These are phyloP conservation scores for Amoebophrya sp. DNA, from an alignment of 169 alveolate species.

Conservation along the genomic window DNA sequence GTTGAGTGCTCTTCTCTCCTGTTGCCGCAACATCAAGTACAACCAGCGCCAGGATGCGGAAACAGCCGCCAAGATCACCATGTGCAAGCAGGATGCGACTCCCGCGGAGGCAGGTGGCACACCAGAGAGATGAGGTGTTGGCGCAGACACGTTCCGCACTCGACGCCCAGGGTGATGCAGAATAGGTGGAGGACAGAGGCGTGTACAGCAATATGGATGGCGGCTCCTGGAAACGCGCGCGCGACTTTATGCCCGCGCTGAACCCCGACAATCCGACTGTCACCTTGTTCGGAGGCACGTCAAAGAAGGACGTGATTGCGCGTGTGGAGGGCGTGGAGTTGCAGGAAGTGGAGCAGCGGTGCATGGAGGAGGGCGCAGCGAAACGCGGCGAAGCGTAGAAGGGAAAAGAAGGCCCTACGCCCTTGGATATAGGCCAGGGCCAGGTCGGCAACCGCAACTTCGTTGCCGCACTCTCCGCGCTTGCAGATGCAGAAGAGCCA, in stretches of 20 bases:
- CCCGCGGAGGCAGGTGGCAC: too few relatives aligned
- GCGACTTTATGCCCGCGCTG: not conserved
- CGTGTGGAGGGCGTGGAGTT: not conserved
- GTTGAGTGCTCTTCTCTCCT: too few relatives aligned
- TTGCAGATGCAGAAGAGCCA: not conserved
- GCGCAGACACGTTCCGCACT: too few relatives aligned
- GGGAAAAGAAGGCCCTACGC: not conserved
- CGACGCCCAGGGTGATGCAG: too few relatives aligned
- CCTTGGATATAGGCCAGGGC: not conserved
- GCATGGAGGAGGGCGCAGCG: not conserved
- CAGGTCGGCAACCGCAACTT: not conserved
- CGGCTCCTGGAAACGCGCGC: not conserved
- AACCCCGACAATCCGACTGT: not conserved
- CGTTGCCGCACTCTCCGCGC: not conserved
- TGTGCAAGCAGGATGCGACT: too few relatives aligned
- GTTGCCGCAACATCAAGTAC: too few relatives aligned
- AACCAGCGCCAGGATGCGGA: too few relatives aligned
- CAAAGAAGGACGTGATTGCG: not conserved
- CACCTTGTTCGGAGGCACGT: not conserved
- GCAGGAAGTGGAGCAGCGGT: not conserved
- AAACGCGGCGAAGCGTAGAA: not conserved
- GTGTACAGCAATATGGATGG: not conserved
- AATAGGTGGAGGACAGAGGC: not conserved
- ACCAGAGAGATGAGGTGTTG: too few relatives aligned
- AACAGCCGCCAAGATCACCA: too few relatives aligned